Conservation (phyloP, 768 basidiomycete species). For the Trametes punicea region DNA sequence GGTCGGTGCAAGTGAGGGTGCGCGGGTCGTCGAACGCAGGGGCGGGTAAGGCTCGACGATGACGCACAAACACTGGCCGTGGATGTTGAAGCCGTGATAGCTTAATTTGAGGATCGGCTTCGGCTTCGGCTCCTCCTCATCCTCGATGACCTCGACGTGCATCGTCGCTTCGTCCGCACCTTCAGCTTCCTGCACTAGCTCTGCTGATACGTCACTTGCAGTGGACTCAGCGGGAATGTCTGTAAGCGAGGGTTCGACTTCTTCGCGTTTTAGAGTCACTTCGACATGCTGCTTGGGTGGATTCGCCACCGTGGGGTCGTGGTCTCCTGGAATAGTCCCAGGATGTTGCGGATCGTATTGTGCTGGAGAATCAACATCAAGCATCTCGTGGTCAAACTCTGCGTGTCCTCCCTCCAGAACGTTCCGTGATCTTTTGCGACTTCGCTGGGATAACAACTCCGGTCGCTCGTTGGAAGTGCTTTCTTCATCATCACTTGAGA, state of each 20-base stretch:
- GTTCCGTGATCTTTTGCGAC: slow-evolving; percentile 32
- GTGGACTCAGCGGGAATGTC: neutral
- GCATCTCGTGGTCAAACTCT: slow-evolving; percentile 24
- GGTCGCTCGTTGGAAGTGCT: neutral
- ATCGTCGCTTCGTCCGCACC: neutral
- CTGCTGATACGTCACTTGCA: too few relatives aligned
- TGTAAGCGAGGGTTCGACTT: slow-evolving; percentile 18
- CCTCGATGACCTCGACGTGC: slow-evolving; percentile 36
- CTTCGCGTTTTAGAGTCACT: slow-evolving; percentile 18
- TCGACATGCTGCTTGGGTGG: neutral
- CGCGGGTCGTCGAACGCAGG: slow-evolving; percentile 36
- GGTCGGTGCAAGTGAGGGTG: slow-evolving; percentile 32
- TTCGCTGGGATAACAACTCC: neutral
- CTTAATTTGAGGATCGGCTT: slow-evolving; percentile 73
- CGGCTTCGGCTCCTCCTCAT: slow-evolving; percentile 59
- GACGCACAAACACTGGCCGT: slow-evolving; percentile 72
- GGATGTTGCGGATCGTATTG: neutral
- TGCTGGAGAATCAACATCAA: neutral
- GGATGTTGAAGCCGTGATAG: slow-evolving; percentile 70
- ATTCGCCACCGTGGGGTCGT: neutral
- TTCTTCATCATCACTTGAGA: slow-evolving; percentile 16
- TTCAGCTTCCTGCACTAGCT: neutral
- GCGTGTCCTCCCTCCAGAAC: slow-evolving; percentile 26
- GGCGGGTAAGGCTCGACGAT: slow-evolving; percentile 81
- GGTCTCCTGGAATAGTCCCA: neutral